phyloP scores from a whole-genome alignment of 2,329 filamentous ascomycete genomes.

The Chaetothyriales sp. region DNA sequence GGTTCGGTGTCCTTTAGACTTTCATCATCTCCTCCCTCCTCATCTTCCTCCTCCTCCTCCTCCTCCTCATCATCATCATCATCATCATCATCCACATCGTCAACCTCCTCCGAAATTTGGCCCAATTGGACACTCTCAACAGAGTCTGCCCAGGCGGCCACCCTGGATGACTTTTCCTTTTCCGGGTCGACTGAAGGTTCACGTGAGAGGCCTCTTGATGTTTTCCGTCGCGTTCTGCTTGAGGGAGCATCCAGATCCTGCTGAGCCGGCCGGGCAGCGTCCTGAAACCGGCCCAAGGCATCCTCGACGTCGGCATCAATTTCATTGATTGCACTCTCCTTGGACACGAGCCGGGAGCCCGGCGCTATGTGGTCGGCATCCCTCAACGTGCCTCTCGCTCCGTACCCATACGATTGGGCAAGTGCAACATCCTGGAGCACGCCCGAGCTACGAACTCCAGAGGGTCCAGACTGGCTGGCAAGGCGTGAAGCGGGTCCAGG shows the following conservation, averaged over 20 bases:
- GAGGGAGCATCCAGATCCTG: slow-evolving; percentile 8
- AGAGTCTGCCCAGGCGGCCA: slow-evolving; percentile 14
- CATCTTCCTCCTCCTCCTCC: background rate
- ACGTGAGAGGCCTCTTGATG: slow-evolving; percentile 13
- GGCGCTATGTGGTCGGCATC: slow-evolving; percentile 23
- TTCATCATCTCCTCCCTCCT: slow-evolving; percentile 4
- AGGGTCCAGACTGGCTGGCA: background rate
- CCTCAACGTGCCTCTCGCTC: slow-evolving; percentile 22
- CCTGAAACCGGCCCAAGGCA: slow-evolving; percentile 12
- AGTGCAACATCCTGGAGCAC: slow-evolving; percentile 24
- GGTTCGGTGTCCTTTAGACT: slow-evolving; percentile 11
- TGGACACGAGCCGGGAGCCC: slow-evolving; percentile 19
- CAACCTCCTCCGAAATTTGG: slow-evolving; percentile 13
- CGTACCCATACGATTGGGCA: slow-evolving; percentile 28
- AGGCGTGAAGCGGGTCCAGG: background rate
- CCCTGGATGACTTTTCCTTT: slow-evolving; percentile 8
- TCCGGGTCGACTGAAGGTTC: slow-evolving; percentile 11
- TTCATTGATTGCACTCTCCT: slow-evolving; percentile 8
- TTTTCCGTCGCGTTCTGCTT: slow-evolving; percentile 16
- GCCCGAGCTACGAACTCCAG: background rate
- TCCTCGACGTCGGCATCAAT: slow-evolving; percentile 23
- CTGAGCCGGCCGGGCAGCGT: slow-evolving; percentile 8
- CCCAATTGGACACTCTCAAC: slow-evolving; percentile 10
- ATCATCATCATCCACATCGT: too few relatives aligned
- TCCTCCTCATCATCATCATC: too few relatives aligned